Evolutionary conservation across 2,329 filamentous ascomycete genomes (phyloP), one percentile per base, ranked within the genome.

Genomic region (Neonectria coccinea): DNA sequence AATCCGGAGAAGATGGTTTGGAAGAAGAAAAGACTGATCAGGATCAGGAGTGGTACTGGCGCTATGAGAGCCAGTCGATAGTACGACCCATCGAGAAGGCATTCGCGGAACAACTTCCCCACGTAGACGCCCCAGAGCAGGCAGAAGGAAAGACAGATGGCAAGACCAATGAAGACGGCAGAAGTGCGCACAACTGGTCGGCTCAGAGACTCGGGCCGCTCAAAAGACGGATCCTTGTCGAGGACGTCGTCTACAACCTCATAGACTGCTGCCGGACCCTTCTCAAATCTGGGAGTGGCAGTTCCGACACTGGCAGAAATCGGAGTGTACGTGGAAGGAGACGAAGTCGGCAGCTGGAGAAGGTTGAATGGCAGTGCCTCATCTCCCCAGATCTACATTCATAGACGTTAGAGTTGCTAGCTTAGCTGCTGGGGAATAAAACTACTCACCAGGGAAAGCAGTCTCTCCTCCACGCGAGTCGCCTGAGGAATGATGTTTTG

Each of bases 1-100:
- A 81, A 22, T 48, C 78, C 75, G 58, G 74, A 74, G 61, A 81
- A 73, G 63, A 81, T 76, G 53, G 78, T 75, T 51, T 79, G 82
- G 68, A 84, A 85, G 70, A 85, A 79, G 79, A 84, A 77, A 71
- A 76, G 54, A 41, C 59, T 70, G 45, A 72, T 70, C 54, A 70
- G 67, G 31, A 80, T 74, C 59, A 82, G 76, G 55, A 82, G 73
- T 8, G 81, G 76, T 48, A 78, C 75, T 6, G 72, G 72, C 3
- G 66, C 60, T 5, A 81, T 70, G 51, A 82, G 71, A 1, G 78
- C 80, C 51, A 79, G 74, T 27, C 78, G 76, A 25, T 74, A 76
- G 75, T 76, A 84, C 45, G 67, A 75, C 39, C 75, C 76, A 65
- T 79, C 81, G 42, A 79, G 75, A 33, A 78, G 73, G 55, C 74